A percentile compares a stretch with the other conserved stretches of the same genome.
phyloP scores from a whole-genome alignment of 2,329 filamentous ascomycete species.

The Epichloe uncinata region DNA sequence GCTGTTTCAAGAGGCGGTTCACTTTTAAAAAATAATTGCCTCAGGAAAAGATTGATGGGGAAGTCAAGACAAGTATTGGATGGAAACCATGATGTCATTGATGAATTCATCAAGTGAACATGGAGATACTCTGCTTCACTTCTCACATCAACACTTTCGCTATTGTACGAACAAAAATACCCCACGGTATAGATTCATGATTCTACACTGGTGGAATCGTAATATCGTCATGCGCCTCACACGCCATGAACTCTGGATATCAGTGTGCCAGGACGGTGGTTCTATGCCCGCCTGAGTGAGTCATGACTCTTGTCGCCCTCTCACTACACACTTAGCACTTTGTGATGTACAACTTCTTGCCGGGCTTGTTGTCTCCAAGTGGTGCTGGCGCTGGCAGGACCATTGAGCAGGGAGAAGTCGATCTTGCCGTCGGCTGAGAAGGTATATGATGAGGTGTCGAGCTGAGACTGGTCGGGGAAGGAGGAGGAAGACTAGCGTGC shows the following conservation, averaged over 20 bases:
- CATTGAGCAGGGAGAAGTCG: slow-evolving; percentile 36
- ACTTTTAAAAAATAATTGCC: no score
- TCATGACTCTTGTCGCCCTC: neutral
- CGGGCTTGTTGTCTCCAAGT: slow-evolving; percentile 37
- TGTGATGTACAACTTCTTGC: slow-evolving; percentile 25
- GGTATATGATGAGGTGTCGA: slow-evolving; percentile 45
- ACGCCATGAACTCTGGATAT: neutral
- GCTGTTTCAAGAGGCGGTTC: no score
- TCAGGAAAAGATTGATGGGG: no score
- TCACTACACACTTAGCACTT: slow-evolving; percentile 12
- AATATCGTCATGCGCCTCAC: neutral
- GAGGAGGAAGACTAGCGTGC: slow-evolving; percentile 47
- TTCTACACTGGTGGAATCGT: neutral
- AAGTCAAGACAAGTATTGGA: no score
- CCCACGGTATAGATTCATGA: neutral
- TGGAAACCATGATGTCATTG: no score
- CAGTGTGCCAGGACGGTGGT: no score
- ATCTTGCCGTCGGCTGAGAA: slow-evolving; percentile 35
- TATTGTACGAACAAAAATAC: neutral
- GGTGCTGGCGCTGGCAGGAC: slow-evolving; percentile 32
- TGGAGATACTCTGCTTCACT: no score
- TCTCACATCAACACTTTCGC: no score
- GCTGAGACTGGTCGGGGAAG: slow-evolving; percentile 40
- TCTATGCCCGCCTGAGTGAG: neutral
- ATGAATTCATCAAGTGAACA: no score